Base-by-base conservation (phyloP, 768 basidiomycete genomes). In the Artomyces pyxidatus region DNA sequence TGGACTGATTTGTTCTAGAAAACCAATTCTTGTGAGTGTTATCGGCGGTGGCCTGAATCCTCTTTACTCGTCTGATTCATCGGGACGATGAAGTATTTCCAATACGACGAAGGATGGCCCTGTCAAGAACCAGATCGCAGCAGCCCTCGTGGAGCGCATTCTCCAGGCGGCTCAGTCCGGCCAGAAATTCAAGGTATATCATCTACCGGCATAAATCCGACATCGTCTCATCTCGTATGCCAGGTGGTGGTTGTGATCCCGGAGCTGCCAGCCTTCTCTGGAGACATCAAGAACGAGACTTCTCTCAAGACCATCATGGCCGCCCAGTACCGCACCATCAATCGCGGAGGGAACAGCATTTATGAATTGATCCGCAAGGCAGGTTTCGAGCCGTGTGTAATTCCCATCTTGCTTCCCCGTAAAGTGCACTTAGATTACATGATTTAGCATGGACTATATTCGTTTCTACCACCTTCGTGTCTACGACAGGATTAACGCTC, bases 391-490 rank as follows among this genome's bases (percentile, higher is more conserved):
- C 88, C 88, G 85, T 88, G 57, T 55, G 85, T 62, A 21, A 9
- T 22, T 30, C 23, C 0, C 11, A 16, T 11, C 17, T 16, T 17
- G 22, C 25, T 4, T 27, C 4, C 1, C n/a, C 10, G 12, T 32
- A 26, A 19, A 30, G 8, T 14, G 2, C 23, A 21, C 3, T 16
- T 21, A 26, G 2, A 9, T 19, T 3, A 21, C 41, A 28, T 17
- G 45, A 37, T 14, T 41, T 53, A 90, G 89, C n/a, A 59, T 71
- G 68, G 83, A 93, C 49, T 93, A 85, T 62, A 87, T 96, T 57
- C 77, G 83, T 10, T 91, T 96, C 74, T 97, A 88, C 69, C 92
- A 98, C 67, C 74, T 99, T 22, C 78, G 96, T 26, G 71, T 84
- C 1, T 99, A 94, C 62, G 94, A 97, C 61, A 74, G 93, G 22